Evolutionary conservation across 768 basidiomycete genomes (phyloP), one percentile per base, ranked within the genome.

Genomic region (Termitomyces sp.): DNA sequence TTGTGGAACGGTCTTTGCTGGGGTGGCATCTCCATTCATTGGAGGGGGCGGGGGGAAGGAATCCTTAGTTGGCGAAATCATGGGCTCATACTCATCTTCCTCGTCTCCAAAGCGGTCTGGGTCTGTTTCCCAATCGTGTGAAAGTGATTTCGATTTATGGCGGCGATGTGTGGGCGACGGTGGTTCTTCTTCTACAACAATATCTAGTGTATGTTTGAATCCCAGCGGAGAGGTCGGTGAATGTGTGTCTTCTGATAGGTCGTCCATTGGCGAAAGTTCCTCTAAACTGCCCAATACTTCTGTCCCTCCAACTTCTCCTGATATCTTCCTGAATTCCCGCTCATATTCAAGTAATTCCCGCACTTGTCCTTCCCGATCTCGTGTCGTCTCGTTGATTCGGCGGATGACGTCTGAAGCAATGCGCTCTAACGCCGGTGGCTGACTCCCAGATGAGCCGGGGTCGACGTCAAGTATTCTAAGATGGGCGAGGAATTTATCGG

Each of bases 351-450:
- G 72, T 50, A 94, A 70, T 63, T 85, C 89, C 49, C 92, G 85
- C 4, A 91, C 82, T 70, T 94, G 92, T 3, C 77, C 79, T 66
- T 94, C 92, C 53, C 92, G 81, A 62, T 91, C 86, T 44, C 85
- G 82, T 33, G 83, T 81, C 12, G 84, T 80, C 53, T 88, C 86
- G 68, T 92, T 88, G 56, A 94, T 78, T 33, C 81, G 78, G 35
- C 90, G 80, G 61, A 95, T 89, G 57, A 91, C 77, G 59, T 88
- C 83, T 16, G 86, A 83, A 6, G 92, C 88, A 40, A 90, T 74
- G 39, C 69, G 75, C 70, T 95, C 92, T 56, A 94, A 70, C 42
- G 72, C 66, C 38, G 75, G 74, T 51, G 76, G 74, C 50, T 74
- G 68, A 5, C 70, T 62, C 23, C 68, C 60, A 25, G 72, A 68